Base-by-base conservation (phyloP, 2,329 filamentous ascomycete species). In the Calycina herbarum region DNA sequence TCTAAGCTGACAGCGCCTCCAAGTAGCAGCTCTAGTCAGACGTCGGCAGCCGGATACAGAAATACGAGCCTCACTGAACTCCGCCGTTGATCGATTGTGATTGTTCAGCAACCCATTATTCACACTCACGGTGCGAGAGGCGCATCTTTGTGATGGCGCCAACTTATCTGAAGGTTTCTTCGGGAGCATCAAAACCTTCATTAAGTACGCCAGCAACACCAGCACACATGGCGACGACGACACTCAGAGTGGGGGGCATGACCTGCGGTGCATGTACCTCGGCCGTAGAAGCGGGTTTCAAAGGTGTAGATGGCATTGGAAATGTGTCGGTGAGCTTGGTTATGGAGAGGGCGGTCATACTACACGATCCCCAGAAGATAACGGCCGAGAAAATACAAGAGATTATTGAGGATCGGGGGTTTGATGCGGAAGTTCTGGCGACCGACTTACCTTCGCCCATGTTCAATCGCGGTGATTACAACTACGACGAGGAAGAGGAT, bases 221-320 rank as follows among this genome's bases (percentile, higher is more conserved):
- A n/a, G 71, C 76, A 67, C 87, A 89, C 76, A 90, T 96, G 87
- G 92, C 92, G 48, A 96, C 92, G 13, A 98, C 95, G 38, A 97
- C 94, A 24, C 80, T 99, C 67, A 92, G 90, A 74, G 90, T 99
- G 51, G 93, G 91, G 71, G 95, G 95, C 72, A 99, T 90, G 88
- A 90, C 88, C 70, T 99, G 95, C 80, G 94, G 94, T 76, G 90
- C 94, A 72, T 99, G 95, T 77, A 97, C 94, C 33, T 96, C 94
- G 57, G 90, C 95, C n/a, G 90, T 99, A 72, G 94, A 98, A 83
- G 87, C 90, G 66, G 95, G 91, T 71, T 96, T 99, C 80, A 90
- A 92, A 74, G 87, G 86, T 70, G 85, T 96, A 5, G 83, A 90
- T 48, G 94, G 95, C 63, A 88, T 95, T 10, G 91, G 90, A 69